Evolutionary conservation across 1,284 basidiomycete species (phyloP), one percentile per base, ranked within the genome.

Genomic region (Psilocybe mexicana): DNA sequence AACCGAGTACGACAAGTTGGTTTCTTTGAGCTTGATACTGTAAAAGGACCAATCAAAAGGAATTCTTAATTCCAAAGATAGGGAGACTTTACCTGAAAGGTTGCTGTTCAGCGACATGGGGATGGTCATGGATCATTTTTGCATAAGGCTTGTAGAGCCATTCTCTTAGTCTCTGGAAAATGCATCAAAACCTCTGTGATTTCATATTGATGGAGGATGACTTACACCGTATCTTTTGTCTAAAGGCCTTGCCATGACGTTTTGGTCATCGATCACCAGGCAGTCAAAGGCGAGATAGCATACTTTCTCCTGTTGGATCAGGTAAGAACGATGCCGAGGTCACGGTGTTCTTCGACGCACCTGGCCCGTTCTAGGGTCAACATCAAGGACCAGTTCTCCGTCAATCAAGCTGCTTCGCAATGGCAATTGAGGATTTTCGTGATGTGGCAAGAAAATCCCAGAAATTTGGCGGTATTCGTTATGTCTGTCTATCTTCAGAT

Each of bases 231-330:
- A 98, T 61, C 97, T 88, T 67, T 91, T 95, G 61, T 90, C 84
- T 38, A 99, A 78, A 1, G 91, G 78, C 62, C 87, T 86, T 14
- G 80, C 74, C 90, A 97, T 96, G 61, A 99, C 84, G 67, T 94
- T 94, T 69, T 92, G 85, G 44, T 88, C 85, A 66, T 96, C 85
- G 24, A 93, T 84, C 6, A 97, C 93, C 26, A 99, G 81, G 69
- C 93, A 94, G 71, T 99, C 97, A 67, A 99, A 99, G 0, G 90
- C 90, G 50, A 99, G 83, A 59, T 93, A 87, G 3, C 94, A 85
- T 51, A 94, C 69, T 0, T 83, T 91, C 74, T 92, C 83, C 92
- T 96, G 69, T 36, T 43, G 59, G 46, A 53, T 35, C 14, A n/a
- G 24, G 55, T 52, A 65, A 56, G 50, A 43, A 55, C 23, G 49